Base-by-base conservation (phyloP, 106 monocot genomes). In the Amphibolis antarctica region DNA sequence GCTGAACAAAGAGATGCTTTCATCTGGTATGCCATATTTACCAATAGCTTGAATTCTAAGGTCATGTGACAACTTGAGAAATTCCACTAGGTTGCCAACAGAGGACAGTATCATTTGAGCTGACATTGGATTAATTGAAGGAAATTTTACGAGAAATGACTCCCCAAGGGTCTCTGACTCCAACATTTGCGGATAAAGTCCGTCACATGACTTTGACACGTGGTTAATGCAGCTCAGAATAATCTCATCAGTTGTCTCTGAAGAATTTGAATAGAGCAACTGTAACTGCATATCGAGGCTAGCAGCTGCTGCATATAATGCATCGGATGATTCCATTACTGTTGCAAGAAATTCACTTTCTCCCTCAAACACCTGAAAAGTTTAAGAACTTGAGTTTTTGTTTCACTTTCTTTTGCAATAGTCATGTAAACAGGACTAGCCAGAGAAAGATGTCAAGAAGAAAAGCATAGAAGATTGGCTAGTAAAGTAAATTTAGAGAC, bases 321-420 rank as follows among this genome's bases (percentile, higher is more conserved):
- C 59, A 82, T 85, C 91, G 23, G 85, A 98, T 60, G 76, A 86
- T 44, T 88, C 90, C 98, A 98, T 91, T 74, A 87, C 67, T 42
- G 70, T 69, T 63, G 71, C 71, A 60, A 98, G 76, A 21, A 83
- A 80, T 59, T 36, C 77, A 47, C 47, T 80, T 64, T 88, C 85
- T 66, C 90, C 98, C 74, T 98, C 98, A 63, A 98, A 98, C 52
- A 98, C 69, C 98, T 91, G 46, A 52, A 71, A 69, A 64, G 24
- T 46, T 45, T 9, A 27, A 51, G 20, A 45, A 50, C 28, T 31
- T 6, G 44, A 20, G 59, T 12, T 64, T 25, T 22, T 27, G 10
- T 1, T 62, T 72, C 6, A 42, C 24, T 9, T n/a, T 42, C n/a
- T n/a, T 28, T 6, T 9, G 13, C 12, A 58, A 44, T n/a, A 7